phyloP scores from a whole-genome alignment of 129 eudicot genomes.

The Solidago caesia region DNA sequence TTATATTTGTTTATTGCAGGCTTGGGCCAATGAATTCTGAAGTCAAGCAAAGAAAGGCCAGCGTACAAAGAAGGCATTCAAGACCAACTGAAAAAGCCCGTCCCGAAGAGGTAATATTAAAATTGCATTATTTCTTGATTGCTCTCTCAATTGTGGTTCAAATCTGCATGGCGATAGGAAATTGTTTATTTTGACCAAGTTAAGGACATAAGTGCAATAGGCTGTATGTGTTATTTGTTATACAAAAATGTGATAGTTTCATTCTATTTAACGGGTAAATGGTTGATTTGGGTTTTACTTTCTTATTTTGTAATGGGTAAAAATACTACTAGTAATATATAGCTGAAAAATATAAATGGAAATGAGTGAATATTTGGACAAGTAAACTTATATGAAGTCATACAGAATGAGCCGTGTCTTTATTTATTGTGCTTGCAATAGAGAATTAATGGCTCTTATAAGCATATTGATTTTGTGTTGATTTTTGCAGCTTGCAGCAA shows the following conservation, averaged over 20 bases:
- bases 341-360: no score
- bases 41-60: constrained; percentile 65
- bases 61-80: constrained; percentile 49
- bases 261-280: no score
- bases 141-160: background rate
- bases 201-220: background rate
- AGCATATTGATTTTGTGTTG: constrained; percentile 5
- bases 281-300: no score
- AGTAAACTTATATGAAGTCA: no score
- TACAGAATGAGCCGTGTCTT: no score
- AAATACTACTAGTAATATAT: no score
- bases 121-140: background rate
- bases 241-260: no score
- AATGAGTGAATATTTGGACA: no score
- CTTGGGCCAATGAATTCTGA: constrained; percentile 94
- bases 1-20: constrained; percentile 40
- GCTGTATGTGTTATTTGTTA: no score
- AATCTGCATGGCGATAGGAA: background rate
- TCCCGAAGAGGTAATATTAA: constrained; percentile 75
- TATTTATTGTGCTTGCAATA: background rate
- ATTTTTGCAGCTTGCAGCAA: constrained; percentile 63
- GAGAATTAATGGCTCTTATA: background rate
- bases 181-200: background rate
- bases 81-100: constrained; percentile 57
- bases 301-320: no score